Percentiles rank a stretch among this genome's conserved stretches.
Evolutionary conservation across 2,329 filamentous ascomycete species (phyloP).

Genomic region (Ceratocystis cacaofunesta): DNA sequence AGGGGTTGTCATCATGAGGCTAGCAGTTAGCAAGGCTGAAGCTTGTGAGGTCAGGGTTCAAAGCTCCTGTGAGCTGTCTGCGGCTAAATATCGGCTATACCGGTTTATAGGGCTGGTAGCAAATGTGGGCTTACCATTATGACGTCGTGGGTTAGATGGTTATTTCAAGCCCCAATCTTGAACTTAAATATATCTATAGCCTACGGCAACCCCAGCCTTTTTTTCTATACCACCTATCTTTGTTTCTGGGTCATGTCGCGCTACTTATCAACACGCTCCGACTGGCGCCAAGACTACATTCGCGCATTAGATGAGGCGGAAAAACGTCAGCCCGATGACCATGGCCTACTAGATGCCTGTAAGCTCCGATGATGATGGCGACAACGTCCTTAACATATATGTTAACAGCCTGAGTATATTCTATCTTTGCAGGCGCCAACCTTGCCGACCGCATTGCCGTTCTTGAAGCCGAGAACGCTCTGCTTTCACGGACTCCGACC

Average conservation of each 20-base stretch:
- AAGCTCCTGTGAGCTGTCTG: not conserved
- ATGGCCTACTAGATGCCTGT: constrained; percentile 68
- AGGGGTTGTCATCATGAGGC: not conserved
- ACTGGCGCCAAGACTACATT: constrained; percentile 73
- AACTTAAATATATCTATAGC: too few species aligned
- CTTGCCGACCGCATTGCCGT: constrained; percentile 52
- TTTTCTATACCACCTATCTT: too few species aligned
- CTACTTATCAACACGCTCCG: constrained; percentile 20
- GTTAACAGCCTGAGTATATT: not conserved
- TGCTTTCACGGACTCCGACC: constrained; percentile 21
- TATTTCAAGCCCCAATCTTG: not conserved
- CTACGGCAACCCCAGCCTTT: too few species aligned
- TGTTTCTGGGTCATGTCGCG: constrained; percentile 9
- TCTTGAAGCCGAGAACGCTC: constrained; percentile 43
- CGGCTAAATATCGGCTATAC: constrained; percentile 7
- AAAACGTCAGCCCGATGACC: constrained; percentile 46
- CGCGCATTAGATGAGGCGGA: constrained; percentile 58
- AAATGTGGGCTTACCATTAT: not conserved
- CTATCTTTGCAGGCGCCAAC: constrained; percentile 37
- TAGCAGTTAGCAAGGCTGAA: not conserved
- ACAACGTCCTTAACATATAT: too few species aligned
- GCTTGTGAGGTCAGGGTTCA: not conserved
- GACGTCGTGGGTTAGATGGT: not conserved
- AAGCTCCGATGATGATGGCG: constrained; percentile 21
- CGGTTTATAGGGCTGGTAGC: not conserved